Evolutionary conservation across 2,329 filamentous ascomycete genomes (phyloP).

Genomic region (Colletotrichum sp.): DNA sequence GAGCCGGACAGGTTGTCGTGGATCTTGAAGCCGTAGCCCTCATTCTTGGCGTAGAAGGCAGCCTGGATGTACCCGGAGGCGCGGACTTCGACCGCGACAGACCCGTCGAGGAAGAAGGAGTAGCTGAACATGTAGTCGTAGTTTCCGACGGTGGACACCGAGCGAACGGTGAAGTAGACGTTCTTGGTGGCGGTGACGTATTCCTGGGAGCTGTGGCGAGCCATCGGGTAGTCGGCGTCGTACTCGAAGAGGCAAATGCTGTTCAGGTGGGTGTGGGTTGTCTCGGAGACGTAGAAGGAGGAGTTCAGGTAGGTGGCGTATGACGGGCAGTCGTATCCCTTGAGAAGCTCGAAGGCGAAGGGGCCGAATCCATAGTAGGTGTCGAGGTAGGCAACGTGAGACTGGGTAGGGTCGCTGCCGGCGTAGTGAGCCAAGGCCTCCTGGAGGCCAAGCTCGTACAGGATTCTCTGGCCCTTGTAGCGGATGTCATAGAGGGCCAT

Average conservation of each 20-base stretch:
- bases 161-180: slow-evolving; percentile 48
- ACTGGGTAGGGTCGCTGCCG: slow-evolving; percentile 57
- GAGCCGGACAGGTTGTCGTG: slow-evolving; percentile 51
- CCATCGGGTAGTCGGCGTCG: slow-evolving; percentile 53
- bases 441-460: slow-evolving; percentile 62
- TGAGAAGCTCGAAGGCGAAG: slow-evolving; percentile 48
- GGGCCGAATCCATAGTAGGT: slow-evolving; percentile 52
- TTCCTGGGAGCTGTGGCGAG: slow-evolving; percentile 47
- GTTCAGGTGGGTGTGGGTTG: slow-evolving; percentile 48
- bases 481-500: slow-evolving; percentile 55
- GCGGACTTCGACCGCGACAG: slow-evolving; percentile 54
- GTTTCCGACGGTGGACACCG: slow-evolving; percentile 57
- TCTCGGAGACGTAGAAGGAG: slow-evolving; percentile 48
- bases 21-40: slow-evolving; percentile 55
- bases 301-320: slow-evolving; percentile 56
- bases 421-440: slow-evolving; percentile 69
- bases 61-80: slow-evolving; percentile 61
- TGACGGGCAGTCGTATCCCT: slow-evolving; percentile 57
- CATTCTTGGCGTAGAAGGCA: slow-evolving; percentile 49
- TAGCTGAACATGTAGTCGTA: slow-evolving; percentile 60
- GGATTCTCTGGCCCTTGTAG: slow-evolving; percentile 58
- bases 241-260: slow-evolving; percentile 63
- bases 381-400: slow-evolving; percentile 52
- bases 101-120: slow-evolving; percentile 56
- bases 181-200: slow-evolving; percentile 53